phyloP scores from a whole-genome alignment of 1,139 yeast species.

The Entelexis paramagnoliae region DNA sequence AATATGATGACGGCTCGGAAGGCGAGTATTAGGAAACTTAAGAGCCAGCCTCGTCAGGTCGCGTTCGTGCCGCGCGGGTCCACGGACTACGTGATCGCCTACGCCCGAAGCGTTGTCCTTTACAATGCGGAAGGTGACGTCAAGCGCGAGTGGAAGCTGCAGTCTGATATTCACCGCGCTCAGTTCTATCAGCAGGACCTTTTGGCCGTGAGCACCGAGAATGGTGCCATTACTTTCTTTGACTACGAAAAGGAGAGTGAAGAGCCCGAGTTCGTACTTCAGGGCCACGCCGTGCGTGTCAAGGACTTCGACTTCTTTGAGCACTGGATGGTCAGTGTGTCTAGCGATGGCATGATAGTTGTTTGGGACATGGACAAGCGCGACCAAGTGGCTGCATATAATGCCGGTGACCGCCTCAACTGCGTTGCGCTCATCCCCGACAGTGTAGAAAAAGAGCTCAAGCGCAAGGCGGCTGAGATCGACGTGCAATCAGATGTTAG shows the following conservation, averaged over 20 bases:
- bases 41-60: slow-evolving; percentile 33
- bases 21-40: slow-evolving; percentile 73
- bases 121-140: slow-evolving; percentile 62
- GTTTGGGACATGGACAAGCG: slow-evolving; percentile 67
- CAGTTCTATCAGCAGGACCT: slow-evolving; percentile 49
- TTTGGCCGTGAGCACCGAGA: slow-evolving; percentile 51
- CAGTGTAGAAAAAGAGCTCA: slow-evolving; percentile 48
- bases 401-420: slow-evolving; percentile 84
- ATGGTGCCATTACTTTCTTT: slow-evolving; percentile 60
- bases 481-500: not conserved
- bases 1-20: slow-evolving; percentile 95
- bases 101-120: slow-evolving; percentile 51
- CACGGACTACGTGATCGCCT: slow-evolving; percentile 62
- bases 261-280: slow-evolving; percentile 39
- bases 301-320: slow-evolving; percentile 58
- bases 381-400: slow-evolving; percentile 84
- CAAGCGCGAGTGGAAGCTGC: slow-evolving; percentile 39
- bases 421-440: slow-evolving; percentile 77
- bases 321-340: slow-evolving; percentile 62
- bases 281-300: slow-evolving; percentile 78
- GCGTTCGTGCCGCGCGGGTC: slow-evolving; percentile 37
- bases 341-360: slow-evolving; percentile 88
- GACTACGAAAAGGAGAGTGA: slow-evolving; percentile 26
- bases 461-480: slow-evolving; percentile 3
- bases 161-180: slow-evolving; percentile 58